Base-by-base conservation (phyloP, 1,284 basidiomycete species). In the Leccinum fallax region DNA sequence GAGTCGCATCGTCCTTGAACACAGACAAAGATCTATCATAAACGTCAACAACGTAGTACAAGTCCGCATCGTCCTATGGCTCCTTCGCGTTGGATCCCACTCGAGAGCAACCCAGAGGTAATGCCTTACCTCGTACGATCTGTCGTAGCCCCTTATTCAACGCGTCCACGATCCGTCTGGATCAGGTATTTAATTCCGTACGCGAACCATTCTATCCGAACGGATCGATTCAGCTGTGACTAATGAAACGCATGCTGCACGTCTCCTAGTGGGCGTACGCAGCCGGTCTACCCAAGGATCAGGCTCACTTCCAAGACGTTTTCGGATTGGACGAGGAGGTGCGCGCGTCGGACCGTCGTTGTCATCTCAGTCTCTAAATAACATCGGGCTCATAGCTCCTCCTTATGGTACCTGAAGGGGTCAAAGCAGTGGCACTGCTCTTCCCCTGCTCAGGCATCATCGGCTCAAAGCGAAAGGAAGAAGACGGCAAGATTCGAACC, bases 261-360 rank as follows among this genome's bases (percentile, higher is more conserved):
- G 9, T 30, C 28, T 32, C 67, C 10, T 58, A 94, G 90, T 96
- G 94, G 94, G 83, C 93, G 0, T 76, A 80, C 40, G 84, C 86
- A 55, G 87, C 90, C 3, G 94, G 94, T 2, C 80, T 96, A 2
- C 80, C 87, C 1, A 74, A 76, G 2, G 74, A 81, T 5, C 78
- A 83, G 24, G 82, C 85, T 8, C 78, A 83, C 46, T 96, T 96
- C 71, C 81, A 84, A 62, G 94, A 97, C 73, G 82, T 95, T 40
- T 96, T 87, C 70, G 93, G 92, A 2, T 79, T 96, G 34, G 94
- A 96, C 65, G 76, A 82, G 1, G 91, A 89, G 69, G 89, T 89
- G 59, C 38, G 78, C 30, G 3, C 15, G 19, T 61, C 49, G 26
- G 38, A 36, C 10, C 9, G 15, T 24, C 16, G 7, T 54, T 19